These are phyloP conservation scores for Thielaviopsis cerberus DNA, from an alignment of 2,329 filamentous ascomycete genomes.

Conservation along the genomic window DNA sequence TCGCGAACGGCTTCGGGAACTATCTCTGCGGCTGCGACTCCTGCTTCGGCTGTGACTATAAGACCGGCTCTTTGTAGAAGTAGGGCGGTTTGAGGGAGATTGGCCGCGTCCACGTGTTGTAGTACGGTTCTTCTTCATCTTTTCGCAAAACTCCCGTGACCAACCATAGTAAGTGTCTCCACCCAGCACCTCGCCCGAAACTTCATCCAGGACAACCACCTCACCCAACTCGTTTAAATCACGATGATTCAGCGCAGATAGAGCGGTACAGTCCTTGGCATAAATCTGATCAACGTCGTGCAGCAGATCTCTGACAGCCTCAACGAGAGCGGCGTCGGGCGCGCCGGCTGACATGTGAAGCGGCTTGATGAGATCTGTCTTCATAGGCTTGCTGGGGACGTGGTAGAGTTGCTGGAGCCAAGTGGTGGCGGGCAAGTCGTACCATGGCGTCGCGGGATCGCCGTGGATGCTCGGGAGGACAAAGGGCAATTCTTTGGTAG, in stretches of 20 bases:
- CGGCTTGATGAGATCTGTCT: conserved; percentile 49
- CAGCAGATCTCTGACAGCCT: conserved; percentile 52
- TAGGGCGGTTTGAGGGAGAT: conserved; percentile 7
- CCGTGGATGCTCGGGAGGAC: conserved; percentile 61
- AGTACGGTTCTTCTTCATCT: conserved; percentile 40
- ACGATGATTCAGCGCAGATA: conserved; percentile 17
- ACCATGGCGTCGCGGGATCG: conserved; percentile 53
- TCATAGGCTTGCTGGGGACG: conserved; percentile 57
- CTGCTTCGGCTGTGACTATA: conserved; percentile 12
- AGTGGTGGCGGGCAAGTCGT: conserved; percentile 66
- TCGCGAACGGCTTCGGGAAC: neutral
- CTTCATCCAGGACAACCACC: conserved; percentile 41
- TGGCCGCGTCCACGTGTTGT: neutral
- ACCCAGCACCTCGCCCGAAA: conserved; percentile 43
- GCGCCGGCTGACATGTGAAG: conserved; percentile 51
- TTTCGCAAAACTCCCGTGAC: conserved; percentile 62
- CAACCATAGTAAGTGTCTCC: conserved; percentile 76
- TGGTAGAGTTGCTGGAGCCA: conserved; percentile 63
- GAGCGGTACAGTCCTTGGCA: conserved; percentile 26
- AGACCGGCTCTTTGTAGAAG: conserved; percentile 19
- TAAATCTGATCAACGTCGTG: conserved; percentile 53
- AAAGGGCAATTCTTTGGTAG: conserved; percentile 42
- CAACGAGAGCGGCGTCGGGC: conserved; percentile 45
- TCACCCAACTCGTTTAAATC: conserved; percentile 65
- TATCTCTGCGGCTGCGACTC: neutral